These are phyloP conservation scores for Martiniozyma asiatica DNA, from an alignment of 1,139 yeast species.

Conservation along the genomic window DNA sequence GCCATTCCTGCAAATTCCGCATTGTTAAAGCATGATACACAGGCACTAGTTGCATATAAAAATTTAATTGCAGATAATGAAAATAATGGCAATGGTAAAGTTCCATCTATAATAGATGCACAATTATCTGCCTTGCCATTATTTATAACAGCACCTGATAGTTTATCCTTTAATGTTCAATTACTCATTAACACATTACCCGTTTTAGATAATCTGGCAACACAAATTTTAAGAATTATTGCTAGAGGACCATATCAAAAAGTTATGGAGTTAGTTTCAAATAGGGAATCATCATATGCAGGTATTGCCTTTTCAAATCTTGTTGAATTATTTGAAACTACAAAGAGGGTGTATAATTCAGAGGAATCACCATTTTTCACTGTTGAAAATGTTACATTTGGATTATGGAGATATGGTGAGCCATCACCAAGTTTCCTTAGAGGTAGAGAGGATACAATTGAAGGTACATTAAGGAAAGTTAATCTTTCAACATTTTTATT, in stretches of 20 bases:
- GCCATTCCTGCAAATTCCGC: conserved; percentile 29
- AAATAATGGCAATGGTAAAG: conserved; percentile 8
- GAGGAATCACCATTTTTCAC: conserved; percentile 56
- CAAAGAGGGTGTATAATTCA: conserved; percentile 45
- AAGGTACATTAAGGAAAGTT: conserved; percentile 65
- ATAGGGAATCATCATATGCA: conserved; percentile 48
- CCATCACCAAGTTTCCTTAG: conserved; percentile 45
- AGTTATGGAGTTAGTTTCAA: conserved; percentile 59
- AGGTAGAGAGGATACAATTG: conserved; percentile 53
- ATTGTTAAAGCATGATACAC: conserved; percentile 23
- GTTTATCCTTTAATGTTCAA: conserved; percentile 48
- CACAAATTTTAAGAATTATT: conserved; percentile 58
- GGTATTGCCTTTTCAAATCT: conserved; percentile 67
- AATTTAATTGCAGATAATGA: conserved; percentile 14
- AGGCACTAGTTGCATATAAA: conserved; percentile 18
- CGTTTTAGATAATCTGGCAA: conserved; percentile 59
- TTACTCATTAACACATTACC: conserved; percentile 56
- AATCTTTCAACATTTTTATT: conserved; percentile 79
- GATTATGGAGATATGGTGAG: conserved; percentile 55
- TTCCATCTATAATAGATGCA: conserved; percentile 30
- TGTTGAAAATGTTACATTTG: conserved; percentile 38
- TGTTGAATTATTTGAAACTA: conserved; percentile 64
- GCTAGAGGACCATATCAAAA: conserved; percentile 66
- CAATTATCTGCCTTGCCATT: conserved; percentile 50
- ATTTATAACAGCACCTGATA: conserved; percentile 42